These are phyloP conservation scores for Ogataea glucozyma DNA, from an alignment of 805 yeast genomes.

Conservation along the genomic window DNA sequence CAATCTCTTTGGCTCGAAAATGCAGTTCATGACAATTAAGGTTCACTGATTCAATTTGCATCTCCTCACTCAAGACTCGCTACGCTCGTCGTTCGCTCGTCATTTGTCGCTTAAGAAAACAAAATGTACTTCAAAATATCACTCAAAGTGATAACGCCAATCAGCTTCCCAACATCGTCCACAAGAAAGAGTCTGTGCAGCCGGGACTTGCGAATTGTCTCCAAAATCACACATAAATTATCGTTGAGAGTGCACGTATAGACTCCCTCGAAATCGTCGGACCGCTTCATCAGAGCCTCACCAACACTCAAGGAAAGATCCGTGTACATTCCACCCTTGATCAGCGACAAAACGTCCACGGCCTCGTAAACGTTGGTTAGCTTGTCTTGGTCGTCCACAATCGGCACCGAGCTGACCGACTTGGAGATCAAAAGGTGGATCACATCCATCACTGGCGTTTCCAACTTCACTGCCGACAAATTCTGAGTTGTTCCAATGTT, in stretches of 20 bases:
- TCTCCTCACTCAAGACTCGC: no score
- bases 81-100: not conserved
- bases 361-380: constrained; percentile 93
- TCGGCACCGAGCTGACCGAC: constrained; percentile 91
- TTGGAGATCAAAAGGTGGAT: constrained; percentile 76
- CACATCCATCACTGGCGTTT: constrained; percentile 91
- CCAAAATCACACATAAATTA: constrained; percentile 84
- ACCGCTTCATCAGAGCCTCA: constrained; percentile 88
- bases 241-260: constrained; percentile 91
- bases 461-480: constrained; percentile 81
- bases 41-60: no score
- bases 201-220: constrained; percentile 87
- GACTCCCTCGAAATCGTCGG: constrained; percentile 97
- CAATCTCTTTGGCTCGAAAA: no score
- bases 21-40: no score
- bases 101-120: constrained; percentile 43
- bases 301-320: constrained; percentile 92
- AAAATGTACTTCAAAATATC: constrained; percentile 85
- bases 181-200: constrained; percentile 91
- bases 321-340: constrained; percentile 91
- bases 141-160: constrained; percentile 86
- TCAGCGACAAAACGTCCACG: constrained; percentile 87
- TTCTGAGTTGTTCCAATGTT: constrained; percentile 56
- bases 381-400: constrained; percentile 66
- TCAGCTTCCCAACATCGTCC: constrained; percentile 72